A percentile compares a stretch with the other conserved stretches of the same genome.
These are phyloP conservation scores for Zymoseptoria passerinii DNA, from an alignment of 2,329 filamentous ascomycete species.

Conservation along the genomic window DNA sequence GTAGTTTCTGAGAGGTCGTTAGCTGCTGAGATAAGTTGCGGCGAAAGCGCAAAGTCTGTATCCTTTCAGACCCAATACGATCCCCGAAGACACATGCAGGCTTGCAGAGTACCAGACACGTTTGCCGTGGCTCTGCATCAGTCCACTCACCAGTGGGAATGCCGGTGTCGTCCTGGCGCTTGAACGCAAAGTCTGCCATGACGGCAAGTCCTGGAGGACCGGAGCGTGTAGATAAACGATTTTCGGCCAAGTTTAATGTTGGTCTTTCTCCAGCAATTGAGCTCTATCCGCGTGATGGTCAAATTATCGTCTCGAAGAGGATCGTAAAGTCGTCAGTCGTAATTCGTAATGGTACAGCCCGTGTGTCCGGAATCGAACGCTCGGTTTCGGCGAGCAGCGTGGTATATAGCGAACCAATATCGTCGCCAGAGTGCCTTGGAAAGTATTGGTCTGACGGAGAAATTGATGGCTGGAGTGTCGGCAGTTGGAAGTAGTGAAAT, in stretches of 20 bases:
- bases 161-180: slow-evolving; percentile 26
- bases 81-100: neutral
- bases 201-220: neutral
- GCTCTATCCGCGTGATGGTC: neutral
- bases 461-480: neutral
- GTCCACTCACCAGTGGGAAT: slow-evolving; percentile 21
- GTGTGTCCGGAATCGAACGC: neutral
- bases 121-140: neutral
- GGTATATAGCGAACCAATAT: neutral
- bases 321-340: slow-evolving; percentile 12
- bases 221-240: neutral
- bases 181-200: slow-evolving; percentile 31
- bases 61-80: neutral
- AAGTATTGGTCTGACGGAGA: neutral
- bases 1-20: slow-evolving; percentile 28
- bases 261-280: neutral
- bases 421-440: neutral
- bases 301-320: neutral
- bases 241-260: neutral
- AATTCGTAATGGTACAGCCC: slow-evolving; percentile 12
- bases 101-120: neutral
- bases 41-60: neutral
- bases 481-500: no score
- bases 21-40: neutral
- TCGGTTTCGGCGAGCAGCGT: neutral